These are phyloP conservation scores for Hygrocybe coccinea DNA, from an alignment of 768 basidiomycete species.

Conservation along the genomic window DNA sequence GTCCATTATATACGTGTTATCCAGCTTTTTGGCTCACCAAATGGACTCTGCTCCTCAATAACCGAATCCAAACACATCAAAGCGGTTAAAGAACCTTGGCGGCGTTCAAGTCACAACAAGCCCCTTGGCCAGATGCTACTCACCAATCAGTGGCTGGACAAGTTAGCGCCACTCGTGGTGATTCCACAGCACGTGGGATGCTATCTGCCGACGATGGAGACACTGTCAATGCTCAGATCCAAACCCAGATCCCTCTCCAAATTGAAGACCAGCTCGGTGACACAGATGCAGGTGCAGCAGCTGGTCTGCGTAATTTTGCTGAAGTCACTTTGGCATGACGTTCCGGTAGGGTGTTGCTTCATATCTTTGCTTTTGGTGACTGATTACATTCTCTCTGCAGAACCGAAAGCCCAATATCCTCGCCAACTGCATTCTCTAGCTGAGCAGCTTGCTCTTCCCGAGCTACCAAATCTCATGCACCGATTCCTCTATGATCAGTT, in stretches of 20 bases:
- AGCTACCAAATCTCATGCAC: constrained; percentile 18
- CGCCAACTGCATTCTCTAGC: neutral
- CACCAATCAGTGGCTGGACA: neutral
- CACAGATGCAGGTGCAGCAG: too few species aligned
- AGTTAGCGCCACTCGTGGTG: neutral
- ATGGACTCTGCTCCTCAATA: neutral
- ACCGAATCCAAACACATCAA: neutral
- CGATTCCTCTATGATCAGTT: constrained; percentile 25
- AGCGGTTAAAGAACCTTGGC: neutral
- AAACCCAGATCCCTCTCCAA: too few species aligned
- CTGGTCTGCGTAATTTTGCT: too few species aligned
- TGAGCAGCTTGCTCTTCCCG: constrained; percentile 8
- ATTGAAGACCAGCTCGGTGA: too few species aligned
- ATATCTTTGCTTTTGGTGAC: too few species aligned
- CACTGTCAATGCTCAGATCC: too few species aligned
- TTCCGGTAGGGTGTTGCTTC: too few species aligned
- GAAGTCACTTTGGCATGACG: too few species aligned
- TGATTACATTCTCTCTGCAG: too few species aligned
- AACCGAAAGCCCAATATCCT: neutral
- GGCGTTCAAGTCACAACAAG: neutral
- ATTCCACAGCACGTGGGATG: neutral
- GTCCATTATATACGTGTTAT: constrained; percentile 7
- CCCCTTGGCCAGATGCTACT: neutral
- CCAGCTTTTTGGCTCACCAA: constrained; percentile 15
- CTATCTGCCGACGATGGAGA: neutral